Evolutionary conservation across 2,329 filamentous ascomycete species (phyloP).

Genomic region (Neoarthrinium moseri): DNA sequence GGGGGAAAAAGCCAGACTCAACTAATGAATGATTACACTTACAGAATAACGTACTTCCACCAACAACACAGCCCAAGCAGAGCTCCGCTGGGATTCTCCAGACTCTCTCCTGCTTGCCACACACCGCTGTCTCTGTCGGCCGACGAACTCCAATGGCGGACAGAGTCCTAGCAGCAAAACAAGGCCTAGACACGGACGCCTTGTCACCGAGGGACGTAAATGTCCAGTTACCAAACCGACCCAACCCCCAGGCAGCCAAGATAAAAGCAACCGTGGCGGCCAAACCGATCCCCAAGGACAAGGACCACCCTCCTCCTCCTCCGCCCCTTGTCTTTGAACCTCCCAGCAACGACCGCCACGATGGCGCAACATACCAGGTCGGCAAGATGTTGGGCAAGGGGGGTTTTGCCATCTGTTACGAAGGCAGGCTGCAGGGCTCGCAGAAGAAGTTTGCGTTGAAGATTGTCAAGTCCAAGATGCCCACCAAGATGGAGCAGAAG

Average conservation of each 20-base stretch:
- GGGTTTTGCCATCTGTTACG: constrained; percentile 80
- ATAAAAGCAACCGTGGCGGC: constrained; percentile 45
- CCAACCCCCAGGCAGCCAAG: constrained; percentile 37
- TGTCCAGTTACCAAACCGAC: constrained; percentile 46
- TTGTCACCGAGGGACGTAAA: constrained; percentile 66
- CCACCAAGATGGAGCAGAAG: constrained; percentile 81
- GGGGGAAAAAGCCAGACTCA: neutral
- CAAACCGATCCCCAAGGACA: constrained; percentile 47
- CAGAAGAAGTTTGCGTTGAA: constrained; percentile 73
- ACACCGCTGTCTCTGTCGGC: constrained; percentile 8
- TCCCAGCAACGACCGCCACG: constrained; percentile 65
- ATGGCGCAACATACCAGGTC: constrained; percentile 72
- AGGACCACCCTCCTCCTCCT: constrained; percentile 66
- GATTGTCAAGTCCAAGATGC: constrained; percentile 82
- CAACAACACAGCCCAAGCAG: constrained; percentile 8
- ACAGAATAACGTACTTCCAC: neutral
- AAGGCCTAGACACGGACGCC: constrained; percentile 58
- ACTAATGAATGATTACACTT: constrained; percentile 12
- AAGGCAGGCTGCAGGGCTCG: constrained; percentile 64
- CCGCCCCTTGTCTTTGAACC: constrained; percentile 59
- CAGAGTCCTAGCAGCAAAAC: constrained; percentile 45
- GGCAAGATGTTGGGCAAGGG: constrained; percentile 76
- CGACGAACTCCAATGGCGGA: constrained; percentile 39
- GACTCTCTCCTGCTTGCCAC: constrained; percentile 10
- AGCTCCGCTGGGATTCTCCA: constrained; percentile 11